Evolutionary conservation across 2,329 filamentous ascomycete genomes (phyloP), one percentile per base, ranked within the genome.

Genomic region (Lachnellula arida): DNA sequence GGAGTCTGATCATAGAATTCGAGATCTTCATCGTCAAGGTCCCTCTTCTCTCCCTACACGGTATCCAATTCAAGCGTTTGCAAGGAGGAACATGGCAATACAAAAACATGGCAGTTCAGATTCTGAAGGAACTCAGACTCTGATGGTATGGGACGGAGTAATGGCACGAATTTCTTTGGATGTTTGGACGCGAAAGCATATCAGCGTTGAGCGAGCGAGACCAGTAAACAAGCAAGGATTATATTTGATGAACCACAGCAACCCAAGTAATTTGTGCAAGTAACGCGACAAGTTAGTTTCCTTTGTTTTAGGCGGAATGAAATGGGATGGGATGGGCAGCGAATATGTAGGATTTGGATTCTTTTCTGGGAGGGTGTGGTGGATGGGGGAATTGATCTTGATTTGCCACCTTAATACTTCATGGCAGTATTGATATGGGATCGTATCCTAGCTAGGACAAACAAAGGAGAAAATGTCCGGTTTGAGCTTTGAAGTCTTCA

Each of bases 11-110:
- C 40, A 77, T 97, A 51, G 86, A 89, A 61, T 99, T 97, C 69
- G 94, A 99, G 71, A 96, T 97, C 60, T 86, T 97, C 64, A 94
- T 99, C 64, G 94, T 99, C 70, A 99, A 99, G 75, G 91, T 99
- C 25, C 94, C 94, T 12, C 77, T 99, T 51, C 84, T 99, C 58
- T 91, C 88, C 43, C 75, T 99, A 55, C 93, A 99, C 69, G 94
- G 94, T 49, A 92, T 99, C 59, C 94, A 97, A 72, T 99, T 99
- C 78, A 99, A 99, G 80, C 91, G 94, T 70, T 87, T 97, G 64
- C 84, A 89, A 55, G 93, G 94, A 37, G 93, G 95, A 57, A 97
- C 94, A 56, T 97, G 93, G 92, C 92, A 97, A 73, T 99, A 96
- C 76, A 96, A 97, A 78, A 93, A 90, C 68, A 95, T 97, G 91